Percentiles rank a stretch among this genome's conserved stretches.
These are phyloP conservation scores for Anthoceros angustus DNA, from an alignment of 225 moss, liverwort and hornwort genomes.

Conservation along the genomic window DNA sequence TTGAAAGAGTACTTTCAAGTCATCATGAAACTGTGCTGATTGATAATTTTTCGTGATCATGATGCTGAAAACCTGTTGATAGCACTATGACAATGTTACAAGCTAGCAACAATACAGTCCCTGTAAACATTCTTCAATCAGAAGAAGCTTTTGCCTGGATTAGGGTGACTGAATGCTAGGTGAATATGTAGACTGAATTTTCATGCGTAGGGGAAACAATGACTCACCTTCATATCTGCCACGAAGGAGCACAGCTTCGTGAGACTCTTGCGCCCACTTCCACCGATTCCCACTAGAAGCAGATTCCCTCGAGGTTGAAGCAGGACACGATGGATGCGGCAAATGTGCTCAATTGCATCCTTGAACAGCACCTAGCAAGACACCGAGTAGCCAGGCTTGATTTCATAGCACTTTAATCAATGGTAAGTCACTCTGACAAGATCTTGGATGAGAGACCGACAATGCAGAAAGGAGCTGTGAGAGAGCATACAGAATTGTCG, in stretches of 20 bases:
- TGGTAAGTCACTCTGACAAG: too few relatives aligned
- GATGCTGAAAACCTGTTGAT: slow-evolving; percentile 41
- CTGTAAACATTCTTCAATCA: too few relatives aligned
- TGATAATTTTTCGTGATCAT: slow-evolving; percentile 46
- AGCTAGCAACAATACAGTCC: not conserved
- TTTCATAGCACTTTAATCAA: too few relatives aligned
- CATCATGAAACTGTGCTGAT: slow-evolving; percentile 49
- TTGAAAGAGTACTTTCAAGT: slow-evolving; percentile 48
- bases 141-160: too few relatives aligned
- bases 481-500: too few relatives aligned
- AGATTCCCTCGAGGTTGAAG: slow-evolving; percentile 68
- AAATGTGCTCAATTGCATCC: slow-evolving; percentile 77
- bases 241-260: slow-evolving; percentile 56
- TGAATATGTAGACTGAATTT: too few relatives aligned
- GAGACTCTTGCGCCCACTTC: slow-evolving; percentile 68
- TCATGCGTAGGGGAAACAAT: not conserved
- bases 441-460: too few relatives aligned
- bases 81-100: not conserved
- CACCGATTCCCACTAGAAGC: slow-evolving; percentile 68
- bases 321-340: slow-evolving; percentile 64
- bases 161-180: too few relatives aligned
- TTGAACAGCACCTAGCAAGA: slow-evolving; percentile 48
- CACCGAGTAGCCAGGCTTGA: not conserved
- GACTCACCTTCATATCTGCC: slow-evolving; percentile 59
- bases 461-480: too few relatives aligned